A percentile compares a stretch with the other conserved stretches of the same genome.
Evolutionary conservation across 257 asterid species (phyloP).

Genomic region (Henckelia pumila): DNA sequence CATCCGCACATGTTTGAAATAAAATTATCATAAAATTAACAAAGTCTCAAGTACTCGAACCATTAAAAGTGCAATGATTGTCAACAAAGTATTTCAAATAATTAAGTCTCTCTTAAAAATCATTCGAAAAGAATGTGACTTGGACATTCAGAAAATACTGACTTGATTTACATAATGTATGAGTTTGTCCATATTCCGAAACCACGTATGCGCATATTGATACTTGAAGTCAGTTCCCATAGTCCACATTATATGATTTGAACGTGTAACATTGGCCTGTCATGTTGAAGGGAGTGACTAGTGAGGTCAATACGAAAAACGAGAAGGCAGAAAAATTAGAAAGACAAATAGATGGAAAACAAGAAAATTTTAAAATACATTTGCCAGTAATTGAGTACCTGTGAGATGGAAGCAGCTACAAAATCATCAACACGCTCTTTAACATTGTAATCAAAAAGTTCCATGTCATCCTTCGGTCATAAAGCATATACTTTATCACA

Average conservation of each 20-base stretch:
- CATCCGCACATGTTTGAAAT: neutral
- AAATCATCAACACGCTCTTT: slow-evolving; percentile 46
- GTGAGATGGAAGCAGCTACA: slow-evolving; percentile 45
- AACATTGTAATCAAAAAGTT: slow-evolving; percentile 46
- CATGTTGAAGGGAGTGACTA: neutral
- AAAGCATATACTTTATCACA: neutral
- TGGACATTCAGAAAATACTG: slow-evolving; percentile 18
- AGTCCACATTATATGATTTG: slow-evolving; percentile 52
- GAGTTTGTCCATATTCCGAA: slow-evolving; percentile 56
- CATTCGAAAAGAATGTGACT: neutral
- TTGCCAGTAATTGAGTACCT: slow-evolving; percentile 41
- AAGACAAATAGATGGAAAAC: neutral
- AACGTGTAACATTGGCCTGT: slow-evolving; percentile 50
- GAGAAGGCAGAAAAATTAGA: neutral
- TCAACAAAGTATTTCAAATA: neutral
- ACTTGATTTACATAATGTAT: slow-evolving; percentile 51
- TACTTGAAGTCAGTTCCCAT: slow-evolving; percentile 55
- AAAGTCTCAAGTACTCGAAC: neutral
- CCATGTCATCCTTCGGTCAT: slow-evolving; percentile 34
- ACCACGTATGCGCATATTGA: slow-evolving; percentile 52
- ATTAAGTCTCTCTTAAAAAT: neutral
- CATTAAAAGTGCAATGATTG: neutral
- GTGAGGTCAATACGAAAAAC: neutral
- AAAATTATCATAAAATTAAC: no score
- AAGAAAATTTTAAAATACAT: slow-evolving; percentile 2